Evolutionary conservation across 2,329 filamentous ascomycete genomes (phyloP).

Genomic region (Aspergillus felis): DNA sequence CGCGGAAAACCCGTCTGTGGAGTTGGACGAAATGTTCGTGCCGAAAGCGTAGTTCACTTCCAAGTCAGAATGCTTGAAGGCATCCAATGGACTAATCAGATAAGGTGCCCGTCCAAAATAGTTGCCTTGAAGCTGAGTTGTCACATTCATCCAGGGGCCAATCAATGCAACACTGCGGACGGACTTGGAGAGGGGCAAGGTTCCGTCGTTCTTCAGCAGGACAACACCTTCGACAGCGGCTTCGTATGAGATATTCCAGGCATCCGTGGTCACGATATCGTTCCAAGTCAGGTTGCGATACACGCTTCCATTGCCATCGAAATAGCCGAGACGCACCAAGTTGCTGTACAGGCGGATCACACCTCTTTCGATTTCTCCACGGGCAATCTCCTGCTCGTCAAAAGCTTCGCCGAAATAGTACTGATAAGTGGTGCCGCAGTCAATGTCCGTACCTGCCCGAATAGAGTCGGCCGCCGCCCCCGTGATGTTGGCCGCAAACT

Average conservation of each 20-base stretch:
- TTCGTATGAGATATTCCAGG: slow-evolving; percentile 53
- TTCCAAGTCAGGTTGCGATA: slow-evolving; percentile 53
- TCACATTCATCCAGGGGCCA: slow-evolving; percentile 57
- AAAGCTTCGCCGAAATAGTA: slow-evolving; percentile 43
- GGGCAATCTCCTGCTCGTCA: slow-evolving; percentile 42
- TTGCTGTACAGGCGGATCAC: slow-evolving; percentile 48
- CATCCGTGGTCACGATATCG: slow-evolving; percentile 53
- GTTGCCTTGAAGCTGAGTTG: slow-evolving; percentile 56
- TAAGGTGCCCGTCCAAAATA: slow-evolving; percentile 57
- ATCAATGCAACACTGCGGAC: slow-evolving; percentile 50
- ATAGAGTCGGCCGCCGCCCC: slow-evolving; percentile 47
- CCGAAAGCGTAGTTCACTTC: slow-evolving; percentile 45
- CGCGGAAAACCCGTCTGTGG: slow-evolving; percentile 28
- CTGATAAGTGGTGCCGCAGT: slow-evolving; percentile 51
- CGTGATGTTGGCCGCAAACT: slow-evolving; percentile 42
- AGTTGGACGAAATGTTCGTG: slow-evolving; percentile 28
- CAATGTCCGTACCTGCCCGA: slow-evolving; percentile 51
- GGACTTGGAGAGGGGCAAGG: slow-evolving; percentile 42
- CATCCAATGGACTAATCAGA: slow-evolving; percentile 51
- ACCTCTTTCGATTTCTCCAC: slow-evolving; percentile 45
- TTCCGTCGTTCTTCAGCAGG: slow-evolving; percentile 52
- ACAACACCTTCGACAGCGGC: slow-evolving; percentile 48
- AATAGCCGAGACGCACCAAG: slow-evolving; percentile 51
- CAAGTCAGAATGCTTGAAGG: slow-evolving; percentile 46
- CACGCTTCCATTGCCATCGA: slow-evolving; percentile 41